A percentile compares a stretch with the other conserved stretches of the same genome.
Evolutionary conservation across 129 eudicot genomes (phyloP).

Genomic region (Heracleum sosnowskyi): DNA sequence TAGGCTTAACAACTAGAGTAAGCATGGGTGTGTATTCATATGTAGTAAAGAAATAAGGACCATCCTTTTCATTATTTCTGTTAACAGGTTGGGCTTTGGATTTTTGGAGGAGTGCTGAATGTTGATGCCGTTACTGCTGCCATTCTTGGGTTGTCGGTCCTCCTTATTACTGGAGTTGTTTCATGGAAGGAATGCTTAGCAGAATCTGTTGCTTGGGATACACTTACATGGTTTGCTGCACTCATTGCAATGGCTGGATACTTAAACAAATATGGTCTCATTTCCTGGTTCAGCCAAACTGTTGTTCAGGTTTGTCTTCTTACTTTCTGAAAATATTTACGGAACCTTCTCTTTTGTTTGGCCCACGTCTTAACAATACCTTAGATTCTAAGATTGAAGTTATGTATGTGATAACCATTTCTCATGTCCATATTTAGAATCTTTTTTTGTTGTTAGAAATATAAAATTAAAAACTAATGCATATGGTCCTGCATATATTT

Average conservation of each 20-base stretch:
- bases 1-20: not conserved
- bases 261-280: conserved; percentile 95
- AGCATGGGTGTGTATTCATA: not conserved
- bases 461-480: not conserved
- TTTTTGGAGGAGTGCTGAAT: conserved; percentile 70
- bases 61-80: conserved; percentile 10
- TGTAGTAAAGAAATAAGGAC: not conserved
- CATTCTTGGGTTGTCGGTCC: conserved; percentile 89
- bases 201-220: conserved; percentile 98
- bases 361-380: not conserved
- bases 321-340: not conserved
- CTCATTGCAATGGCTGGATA: conserved; percentile 99
- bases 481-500: not conserved
- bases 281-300: conserved; percentile 93
- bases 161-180: conserved; percentile 85
- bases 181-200: conserved; percentile 97
- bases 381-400: not conserved
- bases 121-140: conserved; percentile 99
- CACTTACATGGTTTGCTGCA: conserved; percentile 99
- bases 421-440: not conserved
- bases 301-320: conserved; percentile 65
- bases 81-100: conserved; percentile 89
- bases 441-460: not conserved
- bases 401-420: not conserved
- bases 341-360: not conserved